Conservation (phyloP, 805 yeast species). For the Hyphopichia homilentoma region DNA sequence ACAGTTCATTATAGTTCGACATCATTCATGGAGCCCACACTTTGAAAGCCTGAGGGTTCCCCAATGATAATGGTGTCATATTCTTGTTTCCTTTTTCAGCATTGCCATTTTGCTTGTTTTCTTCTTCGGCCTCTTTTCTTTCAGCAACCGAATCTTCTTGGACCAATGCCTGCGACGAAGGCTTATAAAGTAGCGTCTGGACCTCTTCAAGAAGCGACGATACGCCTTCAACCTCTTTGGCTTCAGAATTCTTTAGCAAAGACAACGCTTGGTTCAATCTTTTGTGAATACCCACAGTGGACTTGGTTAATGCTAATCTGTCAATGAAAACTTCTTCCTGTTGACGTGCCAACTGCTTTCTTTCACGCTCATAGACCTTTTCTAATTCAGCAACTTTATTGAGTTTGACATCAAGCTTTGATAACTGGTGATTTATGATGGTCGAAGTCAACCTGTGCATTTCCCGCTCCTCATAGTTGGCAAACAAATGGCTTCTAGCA, state of each 20-base stretch:
- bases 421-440: conserved; percentile 58
- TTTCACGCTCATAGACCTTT: conserved; percentile 61
- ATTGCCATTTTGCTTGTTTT: conserved; percentile 2
- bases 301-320: conserved; percentile 60
- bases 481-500: conserved; percentile 74
- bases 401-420: conserved; percentile 63
- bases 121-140: conserved; percentile 8
- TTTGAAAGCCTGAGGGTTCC: conserved; percentile 40
- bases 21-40: conserved; percentile 45
- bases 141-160: conserved; percentile 8
- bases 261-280: conserved; percentile 40
- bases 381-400: conserved; percentile 58
- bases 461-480: conserved; percentile 76
- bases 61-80: conserved; percentile 34
- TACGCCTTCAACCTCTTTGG: conserved; percentile 7
- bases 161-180: conserved; percentile 22
- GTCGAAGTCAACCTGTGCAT: conserved; percentile 56
- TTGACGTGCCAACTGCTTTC: conserved; percentile 53
- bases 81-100: conserved; percentile 7
- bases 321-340: conserved; percentile 68
- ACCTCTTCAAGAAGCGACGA: conserved; percentile 25
- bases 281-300: conserved; percentile 47
- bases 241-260: conserved; percentile 8
- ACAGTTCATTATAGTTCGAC: no score
- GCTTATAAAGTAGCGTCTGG: conserved; percentile 30